Conservation (phyloP, 805 yeast species). For the Candida golubevii region DNA sequence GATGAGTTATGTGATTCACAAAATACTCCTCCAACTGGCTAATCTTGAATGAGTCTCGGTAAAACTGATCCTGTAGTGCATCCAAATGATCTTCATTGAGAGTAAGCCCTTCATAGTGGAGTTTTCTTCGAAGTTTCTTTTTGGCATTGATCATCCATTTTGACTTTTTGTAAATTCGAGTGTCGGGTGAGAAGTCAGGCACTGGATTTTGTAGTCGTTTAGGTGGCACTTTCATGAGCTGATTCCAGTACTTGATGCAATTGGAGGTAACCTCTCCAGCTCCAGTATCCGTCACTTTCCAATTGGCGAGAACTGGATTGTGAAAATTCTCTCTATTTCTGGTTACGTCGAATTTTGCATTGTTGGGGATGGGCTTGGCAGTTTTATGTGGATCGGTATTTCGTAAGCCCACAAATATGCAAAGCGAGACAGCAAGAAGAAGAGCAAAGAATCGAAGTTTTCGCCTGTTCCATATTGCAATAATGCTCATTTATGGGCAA, state of each 20-base stretch:
- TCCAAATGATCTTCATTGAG: constrained; percentile 12
- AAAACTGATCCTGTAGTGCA: constrained; percentile 7
- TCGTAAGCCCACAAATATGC: background rate
- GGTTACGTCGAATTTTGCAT: background rate
- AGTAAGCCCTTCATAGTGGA: constrained; percentile 11
- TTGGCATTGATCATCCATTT: constrained; percentile 24
- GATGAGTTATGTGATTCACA: constrained; percentile 18
- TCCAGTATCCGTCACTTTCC: background rate
- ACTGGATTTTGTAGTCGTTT: background rate
- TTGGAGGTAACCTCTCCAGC: background rate
- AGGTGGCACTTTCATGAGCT: background rate
- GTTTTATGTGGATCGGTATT: background rate
- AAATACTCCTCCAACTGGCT: constrained; percentile 8
- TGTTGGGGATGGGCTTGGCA: background rate
- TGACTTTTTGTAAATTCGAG: constrained; percentile 21
- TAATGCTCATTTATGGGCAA: no score
- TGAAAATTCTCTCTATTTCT: background rate
- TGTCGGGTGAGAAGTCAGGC: constrained; percentile 3
- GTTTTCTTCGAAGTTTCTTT: constrained; percentile 13
- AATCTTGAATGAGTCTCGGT: background rate
- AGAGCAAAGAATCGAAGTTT: background rate
- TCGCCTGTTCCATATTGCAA: background rate
- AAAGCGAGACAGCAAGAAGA: background rate
- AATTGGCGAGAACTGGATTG: background rate
- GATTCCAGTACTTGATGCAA: constrained; percentile 3